phyloP scores from a whole-genome alignment of 768 basidiomycete species.

The Amanita fuliginea region DNA sequence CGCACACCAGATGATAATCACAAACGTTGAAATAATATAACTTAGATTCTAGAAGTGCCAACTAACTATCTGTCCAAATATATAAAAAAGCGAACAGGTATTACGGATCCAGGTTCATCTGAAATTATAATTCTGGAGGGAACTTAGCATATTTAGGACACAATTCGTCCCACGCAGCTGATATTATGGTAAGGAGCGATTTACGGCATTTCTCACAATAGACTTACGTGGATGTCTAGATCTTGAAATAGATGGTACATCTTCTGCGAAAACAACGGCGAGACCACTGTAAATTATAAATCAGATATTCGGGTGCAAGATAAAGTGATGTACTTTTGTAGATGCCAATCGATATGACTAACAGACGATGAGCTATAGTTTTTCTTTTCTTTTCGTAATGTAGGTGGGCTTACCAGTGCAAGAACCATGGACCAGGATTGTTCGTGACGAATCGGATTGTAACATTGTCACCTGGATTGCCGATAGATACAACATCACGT shows the following conservation, averaged over 20 bases:
- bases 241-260: constrained; percentile 13
- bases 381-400: not conserved
- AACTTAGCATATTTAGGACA: not conserved
- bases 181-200: not conserved
- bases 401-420: constrained; percentile 18
- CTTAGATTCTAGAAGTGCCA: too few species aligned
- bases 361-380: not conserved
- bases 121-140: not conserved
- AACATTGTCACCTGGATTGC: constrained; percentile 22
- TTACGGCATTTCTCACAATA: not conserved
- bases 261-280: constrained; percentile 24
- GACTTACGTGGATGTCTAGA: constrained; percentile 15
- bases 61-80: not conserved
- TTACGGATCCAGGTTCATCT: not conserved
- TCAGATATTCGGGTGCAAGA: not conserved
- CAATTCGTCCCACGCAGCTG: constrained; percentile 12
- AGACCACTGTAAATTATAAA: constrained; percentile 14
- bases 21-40: too few species aligned
- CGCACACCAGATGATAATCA: too few species aligned
- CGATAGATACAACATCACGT: constrained; percentile 26
- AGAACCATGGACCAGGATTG: constrained; percentile 48
- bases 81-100: not conserved
- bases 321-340: constrained; percentile 17
- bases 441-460: constrained; percentile 51
- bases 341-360: constrained; percentile 37